Evolutionary conservation across 2,329 filamentous ascomycete genomes (phyloP), one percentile per base, ranked within the genome.

Genomic region (Aspergillus sp.): DNA sequence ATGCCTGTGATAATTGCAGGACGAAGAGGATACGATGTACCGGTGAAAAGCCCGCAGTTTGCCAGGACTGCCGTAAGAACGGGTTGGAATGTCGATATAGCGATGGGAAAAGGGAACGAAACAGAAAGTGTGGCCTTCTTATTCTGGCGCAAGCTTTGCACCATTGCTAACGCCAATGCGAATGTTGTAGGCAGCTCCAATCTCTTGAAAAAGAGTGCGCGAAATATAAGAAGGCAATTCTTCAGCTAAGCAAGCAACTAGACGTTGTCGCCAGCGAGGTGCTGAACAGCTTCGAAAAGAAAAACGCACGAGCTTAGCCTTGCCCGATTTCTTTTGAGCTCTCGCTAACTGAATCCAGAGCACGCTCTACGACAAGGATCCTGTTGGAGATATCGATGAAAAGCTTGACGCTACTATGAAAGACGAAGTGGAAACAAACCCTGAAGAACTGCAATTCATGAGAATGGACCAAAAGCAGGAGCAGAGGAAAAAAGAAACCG

Each of bases 11-110:
- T 56, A 73, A 73, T n/a, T 79, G 77, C 59, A 70, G 77, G 21
- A 71, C 75, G 56, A 71, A 75, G 44, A 79, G 79, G 63, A 79
- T 75, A 37, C 79, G 78, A 63, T 79, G 77, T 58, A 76, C 74
- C 24, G 77, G 77, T 17, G 77, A 79, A 54, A 72, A 74, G 53
- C 75, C 24, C 24, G 24, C 76, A 31, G 71, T 72, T 4, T 80
- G 77, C 44, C 68, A 73, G 44, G 77, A 79, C 54, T 80, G 77
- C 57, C 67, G 71, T 45, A 76, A 79, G 51, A 73, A 73, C 47
- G 74, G 73, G n/a, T 73, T 77, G 23, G 67, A 71, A 37, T 80
- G 77, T 60, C 74, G 71, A 56, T 79, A 79, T 63, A 77, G 75
- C 14, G 76, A 78, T 65, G 76, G 76, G 6, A 80, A 79, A 64